A percentile compares a stretch with the other conserved stretches of the same genome.
Evolutionary conservation across 768 basidiomycete species (phyloP).

Genomic region (Butyriboletus loyo): DNA sequence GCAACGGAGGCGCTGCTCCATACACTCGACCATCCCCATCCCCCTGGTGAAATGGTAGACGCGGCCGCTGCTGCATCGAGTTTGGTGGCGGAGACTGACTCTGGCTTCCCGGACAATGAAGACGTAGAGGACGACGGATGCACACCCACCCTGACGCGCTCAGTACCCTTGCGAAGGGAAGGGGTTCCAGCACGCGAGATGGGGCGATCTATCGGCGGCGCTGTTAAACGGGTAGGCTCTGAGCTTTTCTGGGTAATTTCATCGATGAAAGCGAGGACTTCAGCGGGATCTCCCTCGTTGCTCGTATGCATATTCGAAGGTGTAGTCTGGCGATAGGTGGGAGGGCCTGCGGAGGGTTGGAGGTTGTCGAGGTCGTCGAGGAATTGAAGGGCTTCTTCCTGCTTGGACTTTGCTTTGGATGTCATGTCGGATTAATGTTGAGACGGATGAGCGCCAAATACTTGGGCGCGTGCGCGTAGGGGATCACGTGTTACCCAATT

Average conservation of each 20-base stretch:
- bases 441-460: neutral
- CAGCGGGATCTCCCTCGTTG: slow-evolving; percentile 66
- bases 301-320: slow-evolving; percentile 23
- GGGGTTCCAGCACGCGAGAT: slow-evolving; percentile 69
- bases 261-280: slow-evolving; percentile 90
- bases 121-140: slow-evolving; percentile 40
- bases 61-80: slow-evolving; percentile 13
- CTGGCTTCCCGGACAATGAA: slow-evolving; percentile 37
- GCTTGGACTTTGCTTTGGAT: slow-evolving; percentile 66
- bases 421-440: slow-evolving; percentile 29
- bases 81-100: slow-evolving; percentile 20
- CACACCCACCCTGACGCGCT: slow-evolving; percentile 66
- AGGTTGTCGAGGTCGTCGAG: slow-evolving; percentile 93
- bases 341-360: slow-evolving; percentile 37
- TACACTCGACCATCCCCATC: slow-evolving; percentile 85
- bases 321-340: slow-evolving; percentile 23
- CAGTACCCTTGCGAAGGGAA: slow-evolving; percentile 68
- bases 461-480: neutral
- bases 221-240: slow-evolving; percentile 63
- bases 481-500: slow-evolving; percentile 15
- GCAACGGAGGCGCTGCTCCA: slow-evolving; percentile 87
- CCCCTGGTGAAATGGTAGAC: slow-evolving; percentile 26
- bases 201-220: slow-evolving; percentile 53
- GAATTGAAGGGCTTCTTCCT: slow-evolving; percentile 87
- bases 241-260: slow-evolving; percentile 92